phyloP scores from a whole-genome alignment of 1,284 basidiomycete species.

The Puccinia sorghi region DNA sequence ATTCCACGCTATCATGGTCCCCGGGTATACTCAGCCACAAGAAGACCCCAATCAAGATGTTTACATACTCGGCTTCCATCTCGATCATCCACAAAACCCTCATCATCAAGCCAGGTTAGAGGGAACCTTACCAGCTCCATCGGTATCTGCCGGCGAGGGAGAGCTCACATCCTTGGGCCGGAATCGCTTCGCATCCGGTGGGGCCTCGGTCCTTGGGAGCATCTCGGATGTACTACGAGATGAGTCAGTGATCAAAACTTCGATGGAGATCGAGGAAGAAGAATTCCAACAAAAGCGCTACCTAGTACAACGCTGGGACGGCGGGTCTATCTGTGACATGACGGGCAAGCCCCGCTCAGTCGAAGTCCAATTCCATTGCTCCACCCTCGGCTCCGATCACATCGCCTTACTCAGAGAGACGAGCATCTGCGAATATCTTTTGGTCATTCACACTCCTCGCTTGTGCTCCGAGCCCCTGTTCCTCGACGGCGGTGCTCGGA shows the following conservation, averaged over 20 bases:
- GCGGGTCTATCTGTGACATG: conserved; percentile 87
- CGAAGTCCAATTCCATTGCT: conserved; percentile 96
- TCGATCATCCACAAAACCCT: conserved; percentile 39
- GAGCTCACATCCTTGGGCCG: conserved; percentile 39
- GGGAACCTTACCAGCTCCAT: conserved; percentile 19
- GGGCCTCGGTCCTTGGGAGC: conserved; percentile 20
- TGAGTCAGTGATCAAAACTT: conserved; percentile 20
- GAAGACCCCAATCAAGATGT: conserved; percentile 55
- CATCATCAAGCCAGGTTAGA: conserved; percentile 49
- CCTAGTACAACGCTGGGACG: conserved; percentile 81
- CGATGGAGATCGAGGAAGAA: conserved; percentile 39
- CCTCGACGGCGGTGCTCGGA: conserved; percentile 38
- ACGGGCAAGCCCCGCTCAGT: conserved; percentile 78
- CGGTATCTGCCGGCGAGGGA: conserved; percentile 22
- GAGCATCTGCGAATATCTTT: conserved; percentile 78
- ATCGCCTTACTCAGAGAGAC: conserved; percentile 89
- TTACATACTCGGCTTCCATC: conserved; percentile 54
- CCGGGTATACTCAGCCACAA: conserved; percentile 51
- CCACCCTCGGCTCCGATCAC: conserved; percentile 74
- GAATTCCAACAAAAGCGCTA: conserved; percentile 67
- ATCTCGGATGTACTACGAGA: conserved; percentile 30
- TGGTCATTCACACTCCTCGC: conserved; percentile 87
- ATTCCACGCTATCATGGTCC: conserved; percentile 55
- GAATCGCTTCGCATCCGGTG: conserved; percentile 29
- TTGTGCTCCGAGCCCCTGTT: conserved; percentile 88